Evolutionary conservation across 2,329 filamentous ascomycete species (phyloP).

Genomic region (Scytalidium sp.): DNA sequence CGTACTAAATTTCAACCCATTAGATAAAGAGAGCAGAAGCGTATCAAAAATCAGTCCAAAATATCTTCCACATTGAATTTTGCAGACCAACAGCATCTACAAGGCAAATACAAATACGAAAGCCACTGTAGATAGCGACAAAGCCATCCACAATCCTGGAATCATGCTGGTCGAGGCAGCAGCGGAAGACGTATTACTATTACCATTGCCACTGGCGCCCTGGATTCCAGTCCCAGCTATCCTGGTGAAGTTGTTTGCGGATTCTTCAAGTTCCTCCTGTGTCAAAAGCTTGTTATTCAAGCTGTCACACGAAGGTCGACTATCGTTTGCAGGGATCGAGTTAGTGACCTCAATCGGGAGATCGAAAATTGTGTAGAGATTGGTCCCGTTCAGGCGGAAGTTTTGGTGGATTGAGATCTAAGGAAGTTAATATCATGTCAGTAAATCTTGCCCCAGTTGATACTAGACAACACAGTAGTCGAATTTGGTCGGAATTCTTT

Average conservation of each 20-base stretch:
- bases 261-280: constrained; percentile 41
- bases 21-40: too few species aligned
- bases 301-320: constrained; percentile 45
- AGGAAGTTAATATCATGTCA: background rate
- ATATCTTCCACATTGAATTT: background rate
- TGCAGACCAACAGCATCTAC: background rate
- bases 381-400: constrained; percentile 61
- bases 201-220: constrained; percentile 1
- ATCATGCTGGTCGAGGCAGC: background rate
- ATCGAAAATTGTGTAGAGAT: constrained; percentile 69
- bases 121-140: background rate
- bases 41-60: too few species aligned
- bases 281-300: constrained; percentile 50
- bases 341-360: constrained; percentile 68
- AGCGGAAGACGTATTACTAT: constrained; percentile 8
- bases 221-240: constrained; percentile 17
- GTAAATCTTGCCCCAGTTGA: background rate
- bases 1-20: too few species aligned
- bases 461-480: constrained; percentile 35
- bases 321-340: constrained; percentile 44
- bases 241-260: constrained; percentile 24
- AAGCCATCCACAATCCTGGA: background rate
- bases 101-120: background rate
- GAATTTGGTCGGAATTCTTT: too few species aligned
- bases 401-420: constrained; percentile 69